Conservation (phyloP, 345 rosid genomes). For the Pugionium dolabratum region DNA sequence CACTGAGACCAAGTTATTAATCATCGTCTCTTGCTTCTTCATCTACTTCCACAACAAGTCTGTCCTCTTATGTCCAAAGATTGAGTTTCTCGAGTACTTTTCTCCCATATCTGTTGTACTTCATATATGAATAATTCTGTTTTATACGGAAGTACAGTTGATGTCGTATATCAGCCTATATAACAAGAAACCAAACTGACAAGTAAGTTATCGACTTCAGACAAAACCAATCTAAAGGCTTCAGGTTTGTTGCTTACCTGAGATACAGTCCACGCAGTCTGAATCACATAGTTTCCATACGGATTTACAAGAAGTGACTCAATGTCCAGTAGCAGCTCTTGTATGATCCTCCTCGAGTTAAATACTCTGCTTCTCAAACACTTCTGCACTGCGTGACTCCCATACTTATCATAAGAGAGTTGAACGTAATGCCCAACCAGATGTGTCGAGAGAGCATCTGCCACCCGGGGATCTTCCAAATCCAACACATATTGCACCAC, state of each 20-base stretch:
- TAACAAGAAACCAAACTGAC: not conserved
- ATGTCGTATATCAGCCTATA: constrained; percentile 4
- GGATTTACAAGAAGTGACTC: constrained; percentile 51
- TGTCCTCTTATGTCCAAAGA: not conserved
- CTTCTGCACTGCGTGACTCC: constrained; percentile 73
- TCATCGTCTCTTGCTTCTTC: not conserved
- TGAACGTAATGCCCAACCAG: constrained; percentile 47
- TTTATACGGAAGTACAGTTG: constrained; percentile 34
- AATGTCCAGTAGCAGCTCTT: constrained; percentile 51
- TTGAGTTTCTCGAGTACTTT: constrained; percentile 45
- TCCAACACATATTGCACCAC: constrained; percentile 65
- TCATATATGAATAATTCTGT: constrained; percentile 41
- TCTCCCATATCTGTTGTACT: constrained; percentile 56
- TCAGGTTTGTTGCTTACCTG: constrained; percentile 43
- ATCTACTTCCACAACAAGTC: constrained; percentile 1
- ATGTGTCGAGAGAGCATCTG: constrained; percentile 44
- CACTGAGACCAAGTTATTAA: constrained; percentile 4
- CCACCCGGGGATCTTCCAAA: constrained; percentile 36
- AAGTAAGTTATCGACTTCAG: not conserved
- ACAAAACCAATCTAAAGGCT: not conserved
- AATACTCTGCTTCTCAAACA: constrained; percentile 44
- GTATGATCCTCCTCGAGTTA: constrained; percentile 42
- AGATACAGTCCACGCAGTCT: constrained; percentile 49
- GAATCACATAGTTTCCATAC: constrained; percentile 69
- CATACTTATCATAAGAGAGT: constrained; percentile 65